Base-by-base conservation (phyloP, 352 stramenopile species). In the Phytopythium delawarense region DNA sequence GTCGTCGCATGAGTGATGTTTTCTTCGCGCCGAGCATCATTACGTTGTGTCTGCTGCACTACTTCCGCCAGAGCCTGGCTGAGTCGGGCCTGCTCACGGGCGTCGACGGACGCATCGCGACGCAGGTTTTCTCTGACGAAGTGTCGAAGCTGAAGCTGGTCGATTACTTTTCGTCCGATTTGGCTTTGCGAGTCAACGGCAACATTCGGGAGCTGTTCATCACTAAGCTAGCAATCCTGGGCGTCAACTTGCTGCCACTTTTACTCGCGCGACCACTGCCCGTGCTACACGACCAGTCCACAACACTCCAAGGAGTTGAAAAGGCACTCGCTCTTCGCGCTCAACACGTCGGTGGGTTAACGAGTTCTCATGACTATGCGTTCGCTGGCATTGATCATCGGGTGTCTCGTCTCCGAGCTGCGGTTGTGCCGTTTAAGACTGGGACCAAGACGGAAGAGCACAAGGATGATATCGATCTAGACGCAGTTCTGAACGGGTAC, bases 21-120 rank as follows among this genome's bases (percentile, higher is more conserved):
- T 23, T 64, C 1, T 67, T 74, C 23, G 67, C 46, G n/a, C 56
- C 64, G 12, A 71, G 54, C 4, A 54, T 70, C 16, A 25, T 68
- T 7, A 21, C 59, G 13, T 44, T 74, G 12, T 66, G 61, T 52
- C 18, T 65, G 15, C 34, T 71, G 49, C 67, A 74, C 42, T 62
- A 59, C 13, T 53, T 71, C 15, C 59, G 67, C 1, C 13, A 32
- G 21, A 16, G 56, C 0, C 42, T 72, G 4, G 49, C 46, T 8
- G 35, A 54, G 9, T 50, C 55, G 12, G 50, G 54, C 0, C 60
- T 37, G 46, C 60, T 77, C 34, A 7, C 9, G 7, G 64, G 66
- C 7, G 44, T 72, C 7, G 59, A 69, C 45, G 61, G 62, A 0
- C 64, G 66, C 12, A n/a, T 73, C 1, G 35, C 42, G 16, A 64